A percentile compares a stretch with the other conserved stretches of the same genome.
phyloP scores from a whole-genome alignment of 352 stramenopile genomes.

The Pythium insidiosum region DNA sequence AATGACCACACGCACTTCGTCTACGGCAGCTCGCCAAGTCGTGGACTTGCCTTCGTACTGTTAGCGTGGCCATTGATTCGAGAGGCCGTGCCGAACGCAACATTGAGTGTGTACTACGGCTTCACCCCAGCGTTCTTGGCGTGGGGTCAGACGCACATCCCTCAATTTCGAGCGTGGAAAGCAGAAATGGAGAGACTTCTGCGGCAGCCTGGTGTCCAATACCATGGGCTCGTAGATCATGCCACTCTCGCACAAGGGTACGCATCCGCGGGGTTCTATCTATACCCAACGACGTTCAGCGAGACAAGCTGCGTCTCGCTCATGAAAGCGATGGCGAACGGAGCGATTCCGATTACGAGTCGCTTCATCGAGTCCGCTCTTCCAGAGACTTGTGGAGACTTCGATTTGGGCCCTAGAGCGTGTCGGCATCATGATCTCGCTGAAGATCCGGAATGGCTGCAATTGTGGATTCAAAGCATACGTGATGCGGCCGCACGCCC shows the following conservation, averaged over 20 bases:
- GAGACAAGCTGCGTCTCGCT: constrained; percentile 91
- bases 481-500: constrained; percentile 22
- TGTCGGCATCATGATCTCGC: constrained; percentile 11
- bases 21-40: constrained; percentile 80
- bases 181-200: constrained; percentile 29
- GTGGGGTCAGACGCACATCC: constrained; percentile 38
- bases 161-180: constrained; percentile 58
- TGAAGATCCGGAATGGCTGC: constrained; percentile 25
- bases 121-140: constrained; percentile 72
- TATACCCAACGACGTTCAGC: constrained; percentile 86
- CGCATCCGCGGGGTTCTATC: constrained; percentile 73
- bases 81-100: constrained; percentile 34
- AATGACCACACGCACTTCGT: constrained; percentile 48
- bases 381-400: constrained; percentile 47
- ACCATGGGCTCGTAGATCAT: constrained; percentile 80
- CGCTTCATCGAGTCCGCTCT: constrained; percentile 53
- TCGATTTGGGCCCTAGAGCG: constrained; percentile 65
- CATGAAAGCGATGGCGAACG: constrained; percentile 89
- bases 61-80: constrained; percentile 67
- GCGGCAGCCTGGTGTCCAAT: constrained; percentile 44
- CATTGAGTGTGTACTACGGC: constrained; percentile 84
- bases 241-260: constrained; percentile 55
- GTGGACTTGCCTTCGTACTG: constrained; percentile 67
- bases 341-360: constrained; percentile 87
- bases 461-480: constrained; percentile 46